Evolutionary conservation across 2,329 filamentous ascomycete genomes (phyloP).

Genomic region (Fusarium coicis): DNA sequence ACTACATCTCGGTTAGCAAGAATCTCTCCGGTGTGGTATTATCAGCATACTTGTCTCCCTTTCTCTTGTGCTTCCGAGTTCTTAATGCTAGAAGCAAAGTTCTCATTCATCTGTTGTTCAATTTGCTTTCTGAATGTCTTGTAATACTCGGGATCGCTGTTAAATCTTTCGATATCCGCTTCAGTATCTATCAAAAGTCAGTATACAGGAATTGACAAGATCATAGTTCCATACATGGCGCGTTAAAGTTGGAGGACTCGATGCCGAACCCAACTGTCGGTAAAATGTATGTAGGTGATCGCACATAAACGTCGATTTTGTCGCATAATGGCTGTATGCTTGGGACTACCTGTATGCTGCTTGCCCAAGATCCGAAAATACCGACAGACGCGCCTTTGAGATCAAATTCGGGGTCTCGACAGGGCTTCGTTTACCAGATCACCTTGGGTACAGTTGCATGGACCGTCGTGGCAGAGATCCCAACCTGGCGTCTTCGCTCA

Average conservation of each 20-base stretch:
- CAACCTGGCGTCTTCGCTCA: slow-evolving; percentile 1
- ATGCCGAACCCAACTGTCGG: not conserved
- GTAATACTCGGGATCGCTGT: not conserved
- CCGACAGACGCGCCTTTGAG: not conserved
- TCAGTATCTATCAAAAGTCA: not conserved
- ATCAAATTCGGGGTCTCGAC: not conserved
- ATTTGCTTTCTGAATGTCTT: not conserved
- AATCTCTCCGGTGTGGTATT: too few relatives aligned
- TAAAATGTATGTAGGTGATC: not conserved
- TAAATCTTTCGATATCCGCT: not conserved
- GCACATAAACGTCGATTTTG: not conserved
- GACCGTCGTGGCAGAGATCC: slow-evolving; percentile 1
- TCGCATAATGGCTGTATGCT: not conserved
- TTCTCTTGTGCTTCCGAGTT: not conserved
- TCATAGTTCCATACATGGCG: not conserved
- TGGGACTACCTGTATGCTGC: not conserved
- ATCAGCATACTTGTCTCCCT: not conserved
- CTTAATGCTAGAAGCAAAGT: not conserved
- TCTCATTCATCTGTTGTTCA: not conserved
- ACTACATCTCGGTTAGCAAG: not conserved
- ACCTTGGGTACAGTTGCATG: slow-evolving; percentile 46
- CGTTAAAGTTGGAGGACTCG: not conserved
- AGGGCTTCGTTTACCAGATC: slow-evolving; percentile 51
- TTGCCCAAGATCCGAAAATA: not conserved
- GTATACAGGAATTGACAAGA: fast-evolving